Evolutionary conservation across 139 green algal species (phyloP).

Genomic region (Chlorella sp.): DNA sequence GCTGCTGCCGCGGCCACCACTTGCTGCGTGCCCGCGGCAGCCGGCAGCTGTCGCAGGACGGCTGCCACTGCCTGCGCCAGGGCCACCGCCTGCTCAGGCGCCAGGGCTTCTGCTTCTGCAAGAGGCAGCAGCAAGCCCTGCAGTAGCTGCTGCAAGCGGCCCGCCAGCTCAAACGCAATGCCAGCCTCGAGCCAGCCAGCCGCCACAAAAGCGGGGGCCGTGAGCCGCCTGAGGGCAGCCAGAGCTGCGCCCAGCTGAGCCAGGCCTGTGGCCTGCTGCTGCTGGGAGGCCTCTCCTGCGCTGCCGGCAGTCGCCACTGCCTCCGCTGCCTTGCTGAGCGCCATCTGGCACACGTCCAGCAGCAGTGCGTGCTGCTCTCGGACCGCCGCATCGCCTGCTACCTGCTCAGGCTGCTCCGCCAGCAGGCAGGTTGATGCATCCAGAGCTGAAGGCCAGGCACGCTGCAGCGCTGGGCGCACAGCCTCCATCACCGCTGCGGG

Average conservation of each 20-base stretch:
- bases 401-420: constrained; percentile 42
- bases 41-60: constrained; percentile 20
- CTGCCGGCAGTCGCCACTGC: constrained; percentile 3
- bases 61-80: constrained; percentile 6
- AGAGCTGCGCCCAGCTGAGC: not conserved
- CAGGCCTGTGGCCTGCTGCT: constrained; percentile 1
- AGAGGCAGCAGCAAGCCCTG: not conserved
- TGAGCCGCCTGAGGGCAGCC: constrained; percentile 35
- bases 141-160: not conserved
- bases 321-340: constrained; percentile 39
- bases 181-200: constrained; percentile 15
- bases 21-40: not conserved
- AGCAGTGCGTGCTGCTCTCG: constrained; percentile 39
- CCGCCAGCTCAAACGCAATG: constrained; percentile 21
- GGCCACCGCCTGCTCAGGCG: not conserved
- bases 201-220: constrained; percentile 9
- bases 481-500: constrained; percentile 12
- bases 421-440: constrained; percentile 54
- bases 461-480: constrained; percentile 43
- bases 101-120: not conserved
- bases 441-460: constrained; percentile 39
- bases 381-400: not conserved
- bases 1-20: not conserved
- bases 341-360: constrained; percentile 57
- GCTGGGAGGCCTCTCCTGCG: not conserved